These are phyloP conservation scores for Hanseniaspora valbyensis DNA, from an alignment of 805 yeast species.

Conservation along the genomic window DNA sequence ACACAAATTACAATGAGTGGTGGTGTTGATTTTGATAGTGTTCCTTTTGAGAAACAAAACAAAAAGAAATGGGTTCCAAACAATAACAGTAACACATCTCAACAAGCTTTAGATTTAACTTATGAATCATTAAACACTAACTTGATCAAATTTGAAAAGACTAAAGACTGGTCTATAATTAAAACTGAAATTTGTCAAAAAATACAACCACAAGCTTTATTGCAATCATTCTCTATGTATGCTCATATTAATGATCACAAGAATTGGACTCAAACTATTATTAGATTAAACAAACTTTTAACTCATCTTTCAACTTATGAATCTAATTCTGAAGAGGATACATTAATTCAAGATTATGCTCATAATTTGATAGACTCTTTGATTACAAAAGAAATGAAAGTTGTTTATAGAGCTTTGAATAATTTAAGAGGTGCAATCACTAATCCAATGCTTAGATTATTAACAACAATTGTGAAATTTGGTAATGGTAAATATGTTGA, in stretches of 20 bases:
- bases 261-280: slow-evolving; percentile 37
- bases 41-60: slow-evolving; percentile 14
- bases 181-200: slow-evolving; percentile 28
- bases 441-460: slow-evolving; percentile 48
- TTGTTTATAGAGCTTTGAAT: slow-evolving; percentile 56
- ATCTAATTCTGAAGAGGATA: slow-evolving; percentile 12
- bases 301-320: slow-evolving; percentile 21
- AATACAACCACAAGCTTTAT: slow-evolving; percentile 30
- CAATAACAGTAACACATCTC: slow-evolving; percentile 15
- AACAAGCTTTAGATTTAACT: slow-evolving; percentile 25
- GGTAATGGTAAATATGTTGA: slow-evolving; percentile 42
- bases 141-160: slow-evolving; percentile 19
- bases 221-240: slow-evolving; percentile 40
- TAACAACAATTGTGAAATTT: slow-evolving; percentile 42
- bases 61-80: slow-evolving; percentile 14
- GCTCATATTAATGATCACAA: slow-evolving; percentile 42
- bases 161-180: slow-evolving; percentile 19
- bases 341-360: slow-evolving; percentile 7
- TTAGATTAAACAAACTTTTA: slow-evolving; percentile 31
- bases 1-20: background rate
- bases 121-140: slow-evolving; percentile 23
- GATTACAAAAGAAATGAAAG: slow-evolving; percentile 45
- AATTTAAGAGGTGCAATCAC: slow-evolving; percentile 47
- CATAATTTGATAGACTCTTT: slow-evolving; percentile 35
- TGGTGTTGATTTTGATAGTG: slow-evolving; percentile 1